Evolutionary conservation across 805 yeast genomes (phyloP).

Genomic region (Saccharomycopsis olivae): DNA sequence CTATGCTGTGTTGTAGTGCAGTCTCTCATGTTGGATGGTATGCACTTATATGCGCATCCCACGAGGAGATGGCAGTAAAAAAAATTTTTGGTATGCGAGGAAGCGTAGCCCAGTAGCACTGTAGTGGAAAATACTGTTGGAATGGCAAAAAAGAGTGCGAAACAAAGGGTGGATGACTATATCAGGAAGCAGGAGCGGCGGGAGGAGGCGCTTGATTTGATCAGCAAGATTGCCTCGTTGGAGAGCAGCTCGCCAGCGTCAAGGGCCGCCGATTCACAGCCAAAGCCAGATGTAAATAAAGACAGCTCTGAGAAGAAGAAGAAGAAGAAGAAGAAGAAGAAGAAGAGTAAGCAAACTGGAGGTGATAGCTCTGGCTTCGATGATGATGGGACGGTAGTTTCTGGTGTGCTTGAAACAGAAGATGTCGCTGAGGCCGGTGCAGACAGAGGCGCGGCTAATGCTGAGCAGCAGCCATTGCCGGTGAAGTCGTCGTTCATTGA

Average conservation of each 20-base stretch:
- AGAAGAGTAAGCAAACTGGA: slow-evolving; percentile 13
- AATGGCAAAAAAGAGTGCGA: slow-evolving; percentile 6
- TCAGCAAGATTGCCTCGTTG: slow-evolving; percentile 13
- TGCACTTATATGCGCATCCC: no score
- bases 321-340: slow-evolving; percentile 28
- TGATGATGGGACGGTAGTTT: no score
- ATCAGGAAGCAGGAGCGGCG: slow-evolving; percentile 15
- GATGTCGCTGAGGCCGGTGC: no score
- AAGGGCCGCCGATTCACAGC: neutral
- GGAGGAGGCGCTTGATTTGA: slow-evolving; percentile 32
- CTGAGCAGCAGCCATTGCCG: no score
- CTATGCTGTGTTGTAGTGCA: no score
- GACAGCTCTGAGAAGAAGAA: slow-evolving; percentile 64
- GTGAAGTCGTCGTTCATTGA: slow-evolving; percentile 47
- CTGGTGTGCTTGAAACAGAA: no score
- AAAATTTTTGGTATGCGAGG: no score
- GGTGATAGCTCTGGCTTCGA: slow-evolving; percentile 20
- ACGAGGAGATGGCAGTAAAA: no score
- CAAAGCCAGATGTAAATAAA: slow-evolving; percentile 50
- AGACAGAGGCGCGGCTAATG: no score
- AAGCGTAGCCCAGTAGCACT: no score
- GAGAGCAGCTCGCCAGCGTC: slow-evolving; percentile 1
- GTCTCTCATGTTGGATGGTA: no score
- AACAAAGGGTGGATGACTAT: slow-evolving; percentile 15
- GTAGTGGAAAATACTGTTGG: no score